Base-by-base conservation (phyloP, 176 grass and related monocot species). In the Raddia guianensis region DNA sequence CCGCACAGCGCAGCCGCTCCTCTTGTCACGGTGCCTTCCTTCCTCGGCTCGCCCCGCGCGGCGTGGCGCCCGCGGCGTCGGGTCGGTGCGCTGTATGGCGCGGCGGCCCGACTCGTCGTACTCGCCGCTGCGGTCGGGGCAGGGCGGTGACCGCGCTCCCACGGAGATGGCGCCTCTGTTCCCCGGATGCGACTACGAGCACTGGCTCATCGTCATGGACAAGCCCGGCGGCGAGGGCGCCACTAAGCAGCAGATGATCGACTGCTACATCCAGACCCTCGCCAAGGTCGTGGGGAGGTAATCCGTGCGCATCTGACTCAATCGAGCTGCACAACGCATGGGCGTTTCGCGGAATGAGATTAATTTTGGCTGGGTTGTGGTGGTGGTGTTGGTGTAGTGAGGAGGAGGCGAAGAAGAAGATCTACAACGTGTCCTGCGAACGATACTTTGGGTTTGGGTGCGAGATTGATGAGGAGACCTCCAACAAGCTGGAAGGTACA, bases 191-290 rank as follows among this genome's bases (percentile, higher is more conserved):
- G 96, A 99, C 82, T 99, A 99, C 82, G 92, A 99, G 86, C 96
- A 95, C 90, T 99, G 90, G 96, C 87, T 99, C 67, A 95, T 99
- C 70, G 96, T 99, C 63, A 95, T 95, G 96, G 96, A 99, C 69
- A 99, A 91, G 84, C 96, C 96, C 12, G 96, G 90, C 15, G 90
- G 92, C 27, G 90, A 95, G 79, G 82, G 86, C 14, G 92, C 96
- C 55, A 82, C 90, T 16, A 99, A 99, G 71, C 92, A 99, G 80
- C 90, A 99, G 50, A 99, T 95, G 96, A 95, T 99, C 68, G 92
- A 95, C 79, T 99, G 92, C 83, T 99, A 99, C 76, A 80, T 99
- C 73, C 68, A 95, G 86, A 99, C 96, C 79, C 86, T 99, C 19
- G 86, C 96, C 72, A 91, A 95, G 85, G 92, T 90, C 72, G 81